phyloP scores from a whole-genome alignment of 495 filamentous ascomycete species.

The Neurospora sp. region DNA sequence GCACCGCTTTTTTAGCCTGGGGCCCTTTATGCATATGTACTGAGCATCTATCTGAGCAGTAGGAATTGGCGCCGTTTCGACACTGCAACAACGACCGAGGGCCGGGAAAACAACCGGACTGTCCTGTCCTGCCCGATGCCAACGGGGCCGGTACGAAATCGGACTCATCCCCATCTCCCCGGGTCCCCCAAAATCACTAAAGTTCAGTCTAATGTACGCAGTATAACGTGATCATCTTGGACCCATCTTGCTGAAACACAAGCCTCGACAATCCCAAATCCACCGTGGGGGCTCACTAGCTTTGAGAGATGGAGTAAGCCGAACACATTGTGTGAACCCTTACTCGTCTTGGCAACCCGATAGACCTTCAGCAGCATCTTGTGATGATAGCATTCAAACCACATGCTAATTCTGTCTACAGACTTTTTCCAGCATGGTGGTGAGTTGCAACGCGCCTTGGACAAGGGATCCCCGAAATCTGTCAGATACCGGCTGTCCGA shows the following conservation, averaged over 20 bases:
- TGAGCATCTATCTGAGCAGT: background rate
- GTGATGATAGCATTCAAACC: background rate
- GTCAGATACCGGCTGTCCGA: background rate
- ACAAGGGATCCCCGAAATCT: background rate
- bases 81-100: background rate
- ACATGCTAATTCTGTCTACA: background rate
- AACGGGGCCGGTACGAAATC: background rate
- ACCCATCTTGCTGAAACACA: background rate
- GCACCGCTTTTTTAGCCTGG: background rate
- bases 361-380: background rate
- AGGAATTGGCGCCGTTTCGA: background rate
- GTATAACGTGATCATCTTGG: background rate
- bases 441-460: background rate
- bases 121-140: background rate
- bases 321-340: background rate
- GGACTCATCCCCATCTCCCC: background rate
- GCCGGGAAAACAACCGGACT: background rate
- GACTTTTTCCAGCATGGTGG: background rate
- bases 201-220: background rate
- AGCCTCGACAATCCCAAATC: background rate
- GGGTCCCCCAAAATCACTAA: background rate
- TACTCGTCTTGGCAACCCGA: background rate
- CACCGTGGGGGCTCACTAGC: background rate
- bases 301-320: background rate
- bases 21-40: background rate